These are phyloP conservation scores for Lyophyllum semitale DNA, from an alignment of 768 basidiomycete genomes.

Conservation along the genomic window DNA sequence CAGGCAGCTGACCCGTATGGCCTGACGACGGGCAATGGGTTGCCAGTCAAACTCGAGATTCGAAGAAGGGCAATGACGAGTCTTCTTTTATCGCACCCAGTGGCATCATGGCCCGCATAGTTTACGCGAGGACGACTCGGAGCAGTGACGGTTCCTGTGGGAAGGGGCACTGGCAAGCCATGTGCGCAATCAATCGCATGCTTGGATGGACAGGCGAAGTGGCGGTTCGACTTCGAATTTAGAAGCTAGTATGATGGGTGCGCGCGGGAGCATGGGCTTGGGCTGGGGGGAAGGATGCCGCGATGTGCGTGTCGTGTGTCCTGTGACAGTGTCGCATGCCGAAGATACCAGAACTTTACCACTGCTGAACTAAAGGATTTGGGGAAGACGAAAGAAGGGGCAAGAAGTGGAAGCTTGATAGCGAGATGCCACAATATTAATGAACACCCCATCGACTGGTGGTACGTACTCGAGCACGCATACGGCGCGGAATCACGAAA, in stretches of 20 bases:
- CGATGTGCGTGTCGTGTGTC: background rate
- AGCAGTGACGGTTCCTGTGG: conserved; percentile 9
- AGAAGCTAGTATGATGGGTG: conserved; percentile 11
- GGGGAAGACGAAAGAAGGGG: conserved; percentile 1
- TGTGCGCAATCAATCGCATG: background rate
- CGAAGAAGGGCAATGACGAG: no score
- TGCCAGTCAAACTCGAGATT: no score
- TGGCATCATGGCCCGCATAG: no score
- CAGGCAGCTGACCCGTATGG: no score
- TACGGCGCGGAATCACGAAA: conserved; percentile 2
- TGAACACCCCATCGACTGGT: conserved; percentile 1
- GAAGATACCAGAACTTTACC: background rate
- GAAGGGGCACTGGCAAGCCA: conserved; percentile 1
- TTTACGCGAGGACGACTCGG: conserved; percentile 12
- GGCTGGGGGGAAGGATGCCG: background rate
- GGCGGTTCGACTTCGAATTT: conserved; percentile 9
- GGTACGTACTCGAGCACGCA: conserved; percentile 12
- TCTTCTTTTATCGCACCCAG: no score
- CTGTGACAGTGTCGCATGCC: background rate
- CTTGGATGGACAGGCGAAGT: background rate
- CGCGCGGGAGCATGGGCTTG: conserved; percentile 7
- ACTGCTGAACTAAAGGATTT: background rate
- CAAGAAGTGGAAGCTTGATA: background rate
- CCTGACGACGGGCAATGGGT: no score
- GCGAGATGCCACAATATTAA: conserved; percentile 4